Percentiles rank a stretch among this genome's conserved stretches.
These are phyloP conservation scores for Ustilago xerochloae DNA, from an alignment of 1,284 basidiomycete genomes.

Conservation along the genomic window DNA sequence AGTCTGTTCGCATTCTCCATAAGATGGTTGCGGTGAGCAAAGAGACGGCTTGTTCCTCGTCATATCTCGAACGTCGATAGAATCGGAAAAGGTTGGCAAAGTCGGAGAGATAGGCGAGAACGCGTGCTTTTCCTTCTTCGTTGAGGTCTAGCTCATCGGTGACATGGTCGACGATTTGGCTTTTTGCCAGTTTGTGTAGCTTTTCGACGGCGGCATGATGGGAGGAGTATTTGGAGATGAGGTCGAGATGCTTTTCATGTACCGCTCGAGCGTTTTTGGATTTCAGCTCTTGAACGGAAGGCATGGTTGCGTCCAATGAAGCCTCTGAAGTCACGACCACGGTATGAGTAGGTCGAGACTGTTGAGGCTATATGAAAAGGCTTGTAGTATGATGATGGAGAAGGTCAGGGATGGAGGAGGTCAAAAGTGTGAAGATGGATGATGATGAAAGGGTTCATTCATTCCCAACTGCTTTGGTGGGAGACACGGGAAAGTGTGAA, in stretches of 20 bases:
- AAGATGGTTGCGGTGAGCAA: slow-evolving; percentile 46
- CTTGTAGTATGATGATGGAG: background rate
- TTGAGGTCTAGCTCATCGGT: slow-evolving; percentile 31
- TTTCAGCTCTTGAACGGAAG: slow-evolving; percentile 21
- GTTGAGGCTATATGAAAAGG: too few species aligned
- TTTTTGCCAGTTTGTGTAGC: slow-evolving; percentile 29
- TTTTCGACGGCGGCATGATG: slow-evolving; percentile 14
- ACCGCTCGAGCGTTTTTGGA: slow-evolving; percentile 47
- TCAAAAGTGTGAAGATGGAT: background rate
- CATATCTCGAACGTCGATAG: slow-evolving; percentile 50
- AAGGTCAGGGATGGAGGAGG: background rate
- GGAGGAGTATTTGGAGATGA: slow-evolving; percentile 27
- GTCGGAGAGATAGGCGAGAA: slow-evolving; percentile 34
- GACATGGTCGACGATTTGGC: slow-evolving; percentile 35
- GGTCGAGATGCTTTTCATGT: slow-evolving; percentile 48
- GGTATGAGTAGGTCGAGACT: too few species aligned
- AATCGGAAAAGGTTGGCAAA: slow-evolving; percentile 59
- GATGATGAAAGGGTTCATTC: too few species aligned
- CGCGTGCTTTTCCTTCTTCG: slow-evolving; percentile 33
- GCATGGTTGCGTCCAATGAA: slow-evolving; percentile 10
- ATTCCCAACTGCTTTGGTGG: too few species aligned
- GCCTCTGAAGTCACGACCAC: background rate
- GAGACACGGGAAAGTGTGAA: slow-evolving; percentile 2
- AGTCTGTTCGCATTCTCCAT: slow-evolving; percentile 60
- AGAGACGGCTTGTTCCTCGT: slow-evolving; percentile 35